Evolutionary conservation across 139 green algal genomes (phyloP), one percentile per base, ranked within the genome.

Genomic region (Diplosphaera chodatii): DNA sequence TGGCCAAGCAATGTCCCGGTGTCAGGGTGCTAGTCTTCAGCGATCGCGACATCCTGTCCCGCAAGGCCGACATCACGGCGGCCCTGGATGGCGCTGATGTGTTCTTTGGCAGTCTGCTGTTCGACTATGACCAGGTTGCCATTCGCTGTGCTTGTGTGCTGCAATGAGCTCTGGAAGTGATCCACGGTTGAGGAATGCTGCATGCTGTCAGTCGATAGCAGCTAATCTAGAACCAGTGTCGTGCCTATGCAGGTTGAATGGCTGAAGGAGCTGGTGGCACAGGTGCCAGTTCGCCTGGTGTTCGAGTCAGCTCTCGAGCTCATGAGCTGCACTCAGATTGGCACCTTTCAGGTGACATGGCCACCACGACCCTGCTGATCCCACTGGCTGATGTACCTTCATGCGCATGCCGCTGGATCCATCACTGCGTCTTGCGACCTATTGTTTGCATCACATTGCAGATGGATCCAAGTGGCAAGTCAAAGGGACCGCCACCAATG

Each of bases 261-360:
- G 95, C 83, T 99, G 67, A 70, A 80, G 0, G 40, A 74, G 25
- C 77, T 71, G 1, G 63, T 98, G 2, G 37, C 71, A 0, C 20
- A 72, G 5, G 80, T 99, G 3, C 93, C 93, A 0, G 73, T 91
- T 30, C 84, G 94, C 5, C 83, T 99, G 67, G 85, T 97, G 25
- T 99, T 99, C 81, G 95, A 99, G 85, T 94, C 82, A 13, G 89
- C 92, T 0, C 82, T 99, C 63, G 94, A 99, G 84, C 87, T 99
- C 13, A 99, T 99, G 95, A 74, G 77, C 22, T 70, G 34, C 28
- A 98, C 92, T 4, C 77, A 84, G n/a, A 79, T 96, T 66, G 85
- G 85, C 48, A 75, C 70, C 32, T 90, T 90, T 74, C 73, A 82
- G 77, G 73, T 77, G n/a, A n/a, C n/a, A n/a, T n/a, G n/a, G n/a